Evolutionary conservation across 768 basidiomycete species (phyloP), one percentile per base, ranked within the genome.

Genomic region (Leccinum sublutescens): DNA sequence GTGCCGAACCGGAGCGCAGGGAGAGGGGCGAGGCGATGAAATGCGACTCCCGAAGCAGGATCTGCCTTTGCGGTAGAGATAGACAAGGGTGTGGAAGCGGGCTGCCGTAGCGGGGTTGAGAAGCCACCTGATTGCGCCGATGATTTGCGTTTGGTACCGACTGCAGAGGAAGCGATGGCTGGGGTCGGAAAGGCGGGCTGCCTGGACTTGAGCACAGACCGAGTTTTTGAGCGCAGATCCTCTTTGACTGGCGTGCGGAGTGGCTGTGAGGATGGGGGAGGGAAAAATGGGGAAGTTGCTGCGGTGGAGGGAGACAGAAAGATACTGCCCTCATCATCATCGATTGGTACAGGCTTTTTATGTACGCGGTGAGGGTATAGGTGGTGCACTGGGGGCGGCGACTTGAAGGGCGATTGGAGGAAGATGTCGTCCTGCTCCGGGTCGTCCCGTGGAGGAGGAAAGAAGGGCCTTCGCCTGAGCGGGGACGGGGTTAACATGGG

Each of bases 91-190:
- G 80, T 77, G 14, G 77, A 67, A 52, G 58, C 73, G 36, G 81
- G 79, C 14, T 77, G 77, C 19, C 81, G 81, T 10, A 85, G 78
- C 4, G 87, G 87, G 10, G 87, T 89, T 47, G 77, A 76, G 74
- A 61, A 85, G 76, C 79, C 63, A 72, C 79, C 53, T 74, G 75
- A 49, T 76, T 78, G 71, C 5, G 65, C 67, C 1, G 69, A 73
- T 5, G 85, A 85, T 69, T 89, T 89, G 66, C 88, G 85, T 71
- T 89, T 89, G 1, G 81, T 84, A 43, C 86, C 86, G 3, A 80
- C 74, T 12, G 79, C 78, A 38, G 77, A 64, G 12, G 71, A 73
- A 50, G 74, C 64, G 33, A 61, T 66, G 6, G 67, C 56, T 0
- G 67, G 50, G 5, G 52, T 51, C 2, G 59, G 19, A 11, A 51